phyloP scores from a whole-genome alignment of 1,284 basidiomycete species.

The Irpex rosettiformis region DNA sequence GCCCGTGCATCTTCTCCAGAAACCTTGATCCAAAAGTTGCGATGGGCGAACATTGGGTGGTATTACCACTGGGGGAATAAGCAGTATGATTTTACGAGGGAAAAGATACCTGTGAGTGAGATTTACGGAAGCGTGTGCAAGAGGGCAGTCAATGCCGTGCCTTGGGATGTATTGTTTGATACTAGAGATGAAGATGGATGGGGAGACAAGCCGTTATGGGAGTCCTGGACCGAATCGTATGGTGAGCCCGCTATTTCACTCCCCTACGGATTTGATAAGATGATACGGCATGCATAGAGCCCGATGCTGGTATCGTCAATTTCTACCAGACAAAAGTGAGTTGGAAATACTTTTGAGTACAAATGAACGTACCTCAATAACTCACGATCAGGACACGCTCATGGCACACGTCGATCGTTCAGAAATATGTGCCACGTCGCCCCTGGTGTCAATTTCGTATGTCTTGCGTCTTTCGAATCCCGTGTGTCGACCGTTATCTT shows the following conservation, averaged over 20 bases:
- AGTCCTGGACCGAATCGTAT: conserved; percentile 76
- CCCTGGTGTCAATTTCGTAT: conserved; percentile 88
- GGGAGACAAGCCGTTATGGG: conserved; percentile 41
- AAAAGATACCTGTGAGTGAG: conserved; percentile 58
- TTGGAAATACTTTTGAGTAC: not conserved
- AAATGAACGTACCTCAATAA: not conserved
- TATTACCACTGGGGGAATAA: conserved; percentile 93
- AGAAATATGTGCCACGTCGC: conserved; percentile 82
- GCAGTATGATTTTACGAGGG: conserved; percentile 80
- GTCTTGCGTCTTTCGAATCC: conserved; percentile 22
- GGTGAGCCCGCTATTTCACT: conserved; percentile 40
- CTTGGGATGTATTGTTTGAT: conserved; percentile 68
- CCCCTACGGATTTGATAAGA: not conserved
- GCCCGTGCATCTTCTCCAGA: conserved; percentile 42
- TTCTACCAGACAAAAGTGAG: conserved; percentile 76
- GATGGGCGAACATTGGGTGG: conserved; percentile 94
- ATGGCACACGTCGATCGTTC: conserved; percentile 94
- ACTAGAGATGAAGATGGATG: conserved; percentile 36
- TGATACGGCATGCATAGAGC: conserved; percentile 45
- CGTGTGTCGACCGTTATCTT: not conserved
- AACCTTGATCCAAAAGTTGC: conserved; percentile 63
- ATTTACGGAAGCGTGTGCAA: conserved; percentile 59
- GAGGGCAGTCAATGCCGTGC: conserved; percentile 54
- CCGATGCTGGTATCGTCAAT: conserved; percentile 92
- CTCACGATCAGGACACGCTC: conserved; percentile 65